These are phyloP conservation scores for Ogataea trehaloabstinens DNA, from an alignment of 805 yeast species.

Conservation along the genomic window DNA sequence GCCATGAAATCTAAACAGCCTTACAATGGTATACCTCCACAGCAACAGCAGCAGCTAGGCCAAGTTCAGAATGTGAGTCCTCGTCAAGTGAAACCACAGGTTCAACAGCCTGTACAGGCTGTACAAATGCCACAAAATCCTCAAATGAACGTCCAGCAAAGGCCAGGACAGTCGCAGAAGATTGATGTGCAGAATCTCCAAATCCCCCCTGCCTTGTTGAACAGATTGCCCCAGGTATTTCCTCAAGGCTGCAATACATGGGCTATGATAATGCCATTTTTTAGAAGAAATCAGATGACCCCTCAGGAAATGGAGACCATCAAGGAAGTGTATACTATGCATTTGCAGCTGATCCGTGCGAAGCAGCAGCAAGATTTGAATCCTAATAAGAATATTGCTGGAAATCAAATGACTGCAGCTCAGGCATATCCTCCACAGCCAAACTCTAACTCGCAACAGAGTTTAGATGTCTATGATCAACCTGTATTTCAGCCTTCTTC, in stretches of 20 bases:
- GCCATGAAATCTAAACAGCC: slow-evolving; percentile 4
- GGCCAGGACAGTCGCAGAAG: slow-evolving; percentile 14
- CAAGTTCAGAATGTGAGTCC: neutral
- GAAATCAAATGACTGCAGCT: neutral
- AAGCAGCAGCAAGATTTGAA: slow-evolving; percentile 36
- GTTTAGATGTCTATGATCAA: neutral
- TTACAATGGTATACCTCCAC: slow-evolving; percentile 1
- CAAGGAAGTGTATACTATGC: slow-evolving; percentile 65
- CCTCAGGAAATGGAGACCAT: slow-evolving; percentile 56
- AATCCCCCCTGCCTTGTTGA: slow-evolving; percentile 66
- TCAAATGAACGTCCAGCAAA: slow-evolving; percentile 7
- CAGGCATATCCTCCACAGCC: neutral
- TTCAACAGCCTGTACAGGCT: slow-evolving; percentile 1
- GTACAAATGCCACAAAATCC: slow-evolving; percentile 3
- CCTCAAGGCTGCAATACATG: slow-evolving; percentile 81
- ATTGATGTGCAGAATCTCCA: slow-evolving; percentile 59
- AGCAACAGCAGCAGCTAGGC: slow-evolving; percentile 1
- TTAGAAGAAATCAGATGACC: slow-evolving; percentile 53
- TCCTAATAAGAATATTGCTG: slow-evolving; percentile 10
- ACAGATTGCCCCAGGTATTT: slow-evolving; percentile 61
- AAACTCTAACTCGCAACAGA: neutral
- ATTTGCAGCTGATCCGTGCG: slow-evolving; percentile 52
- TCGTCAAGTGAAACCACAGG: slow-evolving; percentile 15
- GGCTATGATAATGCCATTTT: slow-evolving; percentile 70
- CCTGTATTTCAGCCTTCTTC: slow-evolving; percentile 7